Evolutionary conservation across 139 green algal genomes (phyloP), one percentile per base, ranked within the genome.

Genomic region (Micractinium sp.): DNA sequence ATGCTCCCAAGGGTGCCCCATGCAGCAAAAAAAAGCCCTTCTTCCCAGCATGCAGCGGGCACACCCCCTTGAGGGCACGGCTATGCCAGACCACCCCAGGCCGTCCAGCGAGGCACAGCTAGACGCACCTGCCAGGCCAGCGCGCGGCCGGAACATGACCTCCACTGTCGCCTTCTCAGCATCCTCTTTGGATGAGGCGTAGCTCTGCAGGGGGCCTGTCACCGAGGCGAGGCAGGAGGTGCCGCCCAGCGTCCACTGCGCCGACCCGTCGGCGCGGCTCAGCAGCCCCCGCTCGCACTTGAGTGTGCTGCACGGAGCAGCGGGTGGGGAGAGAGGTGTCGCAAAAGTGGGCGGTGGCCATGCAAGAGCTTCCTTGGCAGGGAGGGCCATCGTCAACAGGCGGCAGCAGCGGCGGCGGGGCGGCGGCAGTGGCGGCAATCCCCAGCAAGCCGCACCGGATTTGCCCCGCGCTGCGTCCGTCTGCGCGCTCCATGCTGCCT

Each of bases 191-290:
- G 88, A 31, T 2, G 82, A 88, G 5, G 87, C 27, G 25, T 87
- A 47, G 0, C 93, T 93, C 27, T 92, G 81, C 7, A 79, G 73
- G 16, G 94, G 95, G 0, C 95, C 95, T n/a, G 95, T 91, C 41
- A 97, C 94, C 1, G 93, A 92, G 15, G 94, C 95, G 22, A 97
- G 73, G 77, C 96, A 93, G 33, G 67, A 88, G 74, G 85, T 96
- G 33, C 90, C 92, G 23, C 94, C 94, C 71, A 95, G 93, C 0
- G 25, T 88, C 93, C 93, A 97, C n/a, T 88, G 91, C 9, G 95
- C 95, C 14, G 92, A 96, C 35, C 95, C 95, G 76, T 97, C 95
- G 1, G 94, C 93, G 0, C 94, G 88, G 33, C 88, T 67, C n/a
- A 97, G 89, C 76, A 96, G 61, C 35, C 77, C 80, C 12, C 93